Evolutionary conservation across 345 rosid species (phyloP).

Genomic region (Passiflora organensis): DNA sequence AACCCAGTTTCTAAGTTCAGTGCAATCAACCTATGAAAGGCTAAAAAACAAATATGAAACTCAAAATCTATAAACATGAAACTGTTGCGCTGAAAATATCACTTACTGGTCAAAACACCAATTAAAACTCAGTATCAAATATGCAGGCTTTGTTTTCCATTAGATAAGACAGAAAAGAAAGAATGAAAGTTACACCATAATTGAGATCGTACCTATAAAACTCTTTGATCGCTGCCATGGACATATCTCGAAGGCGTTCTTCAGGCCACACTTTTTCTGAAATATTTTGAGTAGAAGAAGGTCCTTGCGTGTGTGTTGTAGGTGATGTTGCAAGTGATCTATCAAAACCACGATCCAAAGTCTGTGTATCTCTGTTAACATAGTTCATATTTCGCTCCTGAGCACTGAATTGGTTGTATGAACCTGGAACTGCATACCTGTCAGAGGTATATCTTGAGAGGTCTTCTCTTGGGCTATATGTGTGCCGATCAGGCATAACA

Average conservation of each 20-base stretch:
- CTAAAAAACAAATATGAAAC: background rate
- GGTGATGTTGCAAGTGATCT: slow-evolving; percentile 45
- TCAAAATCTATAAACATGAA: background rate
- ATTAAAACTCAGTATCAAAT: background rate
- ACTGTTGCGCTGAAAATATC: background rate
- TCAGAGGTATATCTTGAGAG: slow-evolving; percentile 41
- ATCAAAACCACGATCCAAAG: slow-evolving; percentile 43
- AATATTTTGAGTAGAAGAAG: slow-evolving; percentile 31
- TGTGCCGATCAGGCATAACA: slow-evolving; percentile 34
- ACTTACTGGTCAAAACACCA: background rate
- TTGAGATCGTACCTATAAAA: slow-evolving; percentile 63
- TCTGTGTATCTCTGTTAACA: slow-evolving; percentile 47
- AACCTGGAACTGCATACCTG: slow-evolving; percentile 40
- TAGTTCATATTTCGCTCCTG: slow-evolving; percentile 47
- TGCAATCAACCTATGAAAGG: too few species aligned
- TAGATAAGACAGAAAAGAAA: too few species aligned
- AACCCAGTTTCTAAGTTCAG: too few species aligned
- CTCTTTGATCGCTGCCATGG: slow-evolving; percentile 77
- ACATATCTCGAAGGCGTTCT: slow-evolving; percentile 51
- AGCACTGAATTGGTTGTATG: slow-evolving; percentile 40
- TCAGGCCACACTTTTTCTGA: slow-evolving; percentile 52
- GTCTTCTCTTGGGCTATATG: slow-evolving; percentile 42
- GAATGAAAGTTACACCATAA: background rate
- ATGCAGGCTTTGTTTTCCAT: background rate
- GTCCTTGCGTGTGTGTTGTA: slow-evolving; percentile 37